Evolutionary conservation across 441 rosid species (phyloP).

Genomic region (Gossypium lobatum): DNA sequence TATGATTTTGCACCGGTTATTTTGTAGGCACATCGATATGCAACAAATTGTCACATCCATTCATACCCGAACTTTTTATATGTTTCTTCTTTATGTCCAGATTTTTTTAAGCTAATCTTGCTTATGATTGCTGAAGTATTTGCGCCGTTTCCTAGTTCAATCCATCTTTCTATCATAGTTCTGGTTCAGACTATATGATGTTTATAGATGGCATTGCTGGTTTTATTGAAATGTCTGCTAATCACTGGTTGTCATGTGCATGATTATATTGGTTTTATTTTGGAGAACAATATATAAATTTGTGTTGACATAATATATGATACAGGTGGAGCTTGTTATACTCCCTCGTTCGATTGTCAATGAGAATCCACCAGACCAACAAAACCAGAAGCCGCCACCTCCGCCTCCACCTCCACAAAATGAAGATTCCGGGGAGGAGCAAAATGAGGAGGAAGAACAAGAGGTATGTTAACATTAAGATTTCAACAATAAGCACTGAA

Average conservation of each 20-base stretch:
- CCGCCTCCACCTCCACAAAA: slow-evolving; percentile 94
- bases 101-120: background rate
- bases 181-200: background rate
- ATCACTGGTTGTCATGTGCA: too few species aligned
- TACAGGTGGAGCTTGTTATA: slow-evolving; percentile 94
- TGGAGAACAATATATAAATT: background rate
- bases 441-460: slow-evolving; percentile 80
- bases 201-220: background rate
- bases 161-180: background rate
- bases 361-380: slow-evolving; percentile 89
- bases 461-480: slow-evolving; percentile 38
- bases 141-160: background rate
- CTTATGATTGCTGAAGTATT: background rate
- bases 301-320: slow-evolving; percentile 17
- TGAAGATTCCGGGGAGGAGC: slow-evolving; percentile 71
- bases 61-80: background rate
- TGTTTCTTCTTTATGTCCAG: background rate
- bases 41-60: background rate
- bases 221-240: background rate
- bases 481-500: background rate
- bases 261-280: too few species aligned
- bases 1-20: slow-evolving; percentile 6
- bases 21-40: background rate
- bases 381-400: slow-evolving; percentile 88
- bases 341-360: slow-evolving; percentile 82